Conservation (phyloP, 768 basidiomycete species). For the Mycena polygramma region DNA sequence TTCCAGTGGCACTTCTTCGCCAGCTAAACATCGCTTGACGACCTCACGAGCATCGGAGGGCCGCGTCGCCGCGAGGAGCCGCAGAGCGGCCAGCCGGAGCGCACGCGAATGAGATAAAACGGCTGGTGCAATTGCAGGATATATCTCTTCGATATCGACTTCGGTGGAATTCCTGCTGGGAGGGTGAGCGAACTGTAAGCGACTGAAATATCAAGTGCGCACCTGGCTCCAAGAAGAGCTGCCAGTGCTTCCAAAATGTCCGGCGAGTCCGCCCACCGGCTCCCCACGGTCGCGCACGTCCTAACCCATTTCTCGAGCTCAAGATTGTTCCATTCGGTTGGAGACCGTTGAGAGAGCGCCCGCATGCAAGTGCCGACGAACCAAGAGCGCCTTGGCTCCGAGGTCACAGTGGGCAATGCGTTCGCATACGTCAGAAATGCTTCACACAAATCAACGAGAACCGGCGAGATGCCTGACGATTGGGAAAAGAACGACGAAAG, state of each 20-base stretch:
- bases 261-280: conserved; percentile 70
- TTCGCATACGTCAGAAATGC: conserved; percentile 50
- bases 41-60: conserved; percentile 63
- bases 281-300: conserved; percentile 49
- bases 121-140: conserved; percentile 62
- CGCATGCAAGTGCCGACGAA: conserved; percentile 72
- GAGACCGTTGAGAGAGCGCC: conserved; percentile 59
- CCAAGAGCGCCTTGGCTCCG: conserved; percentile 61
- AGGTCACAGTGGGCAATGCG: conserved; percentile 41
- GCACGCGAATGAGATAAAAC: conserved; percentile 81
- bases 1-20: conserved; percentile 85
- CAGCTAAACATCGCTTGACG: conserved; percentile 76
- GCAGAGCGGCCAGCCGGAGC: conserved; percentile 74
- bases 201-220: conserved; percentile 21
- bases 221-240: conserved; percentile 63
- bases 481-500: conserved; percentile 66
- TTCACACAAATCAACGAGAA: conserved; percentile 62
- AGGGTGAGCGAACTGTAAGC: conserved; percentile 22
- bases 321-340: conserved; percentile 62
- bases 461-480: conserved; percentile 49
- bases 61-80: conserved; percentile 69
- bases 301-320: conserved; percentile 66
- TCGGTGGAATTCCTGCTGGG: conserved; percentile 37
- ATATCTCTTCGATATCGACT: conserved; percentile 62
- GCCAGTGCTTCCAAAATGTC: conserved; percentile 69